A percentile compares a stretch with the other conserved stretches of the same genome.
Evolutionary conservation across 495 filamentous ascomycete genomes (phyloP).

Genomic region (Stereocaulon alpinum): DNA sequence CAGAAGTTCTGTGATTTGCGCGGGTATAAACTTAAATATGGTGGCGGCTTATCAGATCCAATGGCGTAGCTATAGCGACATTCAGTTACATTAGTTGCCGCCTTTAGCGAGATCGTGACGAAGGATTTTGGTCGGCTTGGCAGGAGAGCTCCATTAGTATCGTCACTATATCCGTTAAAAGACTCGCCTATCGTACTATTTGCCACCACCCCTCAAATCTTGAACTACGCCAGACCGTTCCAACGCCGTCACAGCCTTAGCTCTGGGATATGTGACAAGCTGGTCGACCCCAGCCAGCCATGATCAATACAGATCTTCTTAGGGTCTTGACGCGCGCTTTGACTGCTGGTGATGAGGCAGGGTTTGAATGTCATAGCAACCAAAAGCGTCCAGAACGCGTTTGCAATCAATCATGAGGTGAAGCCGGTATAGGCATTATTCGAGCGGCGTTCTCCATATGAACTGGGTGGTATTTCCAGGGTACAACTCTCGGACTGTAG

Average conservation of each 20-base stretch:
- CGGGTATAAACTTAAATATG: not conserved
- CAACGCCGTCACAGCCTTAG: not conserved
- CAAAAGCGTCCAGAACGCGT: not conserved
- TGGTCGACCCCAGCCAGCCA: not conserved
- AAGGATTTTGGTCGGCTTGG: too few species aligned
- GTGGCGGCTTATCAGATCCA: not conserved
- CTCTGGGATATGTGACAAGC: not conserved
- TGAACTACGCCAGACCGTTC: not conserved
- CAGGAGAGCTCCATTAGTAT: too few species aligned
- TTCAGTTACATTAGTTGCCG: not conserved
- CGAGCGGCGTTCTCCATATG: not conserved
- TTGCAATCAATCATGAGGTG: not conserved
- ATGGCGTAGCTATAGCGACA: not conserved
- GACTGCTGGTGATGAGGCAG: not conserved
- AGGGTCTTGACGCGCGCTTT: not conserved
- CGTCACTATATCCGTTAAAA: too few species aligned
- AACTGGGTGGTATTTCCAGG: not conserved
- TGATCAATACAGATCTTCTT: not conserved
- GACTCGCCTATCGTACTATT: not conserved
- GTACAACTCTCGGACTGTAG: not conserved
- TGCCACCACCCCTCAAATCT: not conserved
- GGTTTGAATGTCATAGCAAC: not conserved
- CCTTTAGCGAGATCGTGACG: too few species aligned
- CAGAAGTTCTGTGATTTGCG: not conserved
- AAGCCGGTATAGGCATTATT: not conserved